Conservation (phyloP, 192 early-diverging fungal genomes). For the Mortierella antarctica region DNA sequence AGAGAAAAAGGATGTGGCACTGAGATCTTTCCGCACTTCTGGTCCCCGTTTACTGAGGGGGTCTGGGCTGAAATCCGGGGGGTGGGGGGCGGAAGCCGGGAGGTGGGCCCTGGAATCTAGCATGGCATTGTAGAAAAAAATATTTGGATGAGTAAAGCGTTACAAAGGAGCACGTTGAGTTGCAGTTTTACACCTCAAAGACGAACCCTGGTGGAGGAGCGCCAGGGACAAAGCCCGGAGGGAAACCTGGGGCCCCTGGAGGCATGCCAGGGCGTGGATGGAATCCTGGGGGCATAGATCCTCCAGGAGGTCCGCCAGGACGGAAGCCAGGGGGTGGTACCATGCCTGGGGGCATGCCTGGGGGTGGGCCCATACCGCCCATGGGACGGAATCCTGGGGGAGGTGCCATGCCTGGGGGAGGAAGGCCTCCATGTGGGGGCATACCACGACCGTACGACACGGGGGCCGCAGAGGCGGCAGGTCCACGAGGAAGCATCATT, state of each 20-base stretch:
- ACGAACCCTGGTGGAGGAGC: constrained; percentile 49
- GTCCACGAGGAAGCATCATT: constrained; percentile 85
- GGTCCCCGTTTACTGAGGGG: constrained; percentile 12
- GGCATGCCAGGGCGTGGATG: constrained; percentile 46
- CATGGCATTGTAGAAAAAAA: too few relatives aligned
- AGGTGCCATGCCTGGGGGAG: constrained; percentile 65
- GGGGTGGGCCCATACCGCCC: constrained; percentile 42
- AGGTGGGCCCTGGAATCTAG: constrained; percentile 18
- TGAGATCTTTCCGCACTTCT: constrained; percentile 1
- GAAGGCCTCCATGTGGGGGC: constrained; percentile 67
- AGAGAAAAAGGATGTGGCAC: neutral
- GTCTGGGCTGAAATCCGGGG: constrained; percentile 4
- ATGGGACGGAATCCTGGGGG: constrained; percentile 38
- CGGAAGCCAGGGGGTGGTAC: constrained; percentile 64
- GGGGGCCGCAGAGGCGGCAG: constrained; percentile 73
- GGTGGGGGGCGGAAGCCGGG: constrained; percentile 5
- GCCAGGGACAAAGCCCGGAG: constrained; percentile 57
- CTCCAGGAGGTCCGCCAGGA: constrained; percentile 54
- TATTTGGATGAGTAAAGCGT: too few relatives aligned
- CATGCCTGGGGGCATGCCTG: constrained; percentile 57
- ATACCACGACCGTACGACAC: constrained; percentile 81
- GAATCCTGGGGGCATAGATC: constrained; percentile 65
- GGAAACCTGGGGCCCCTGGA: constrained; percentile 48
- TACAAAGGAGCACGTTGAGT: too few relatives aligned
- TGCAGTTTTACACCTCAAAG: too few relatives aligned